These are phyloP conservation scores for Aspergillus sp. DNA, from an alignment of 2,329 filamentous ascomycete species.

Conservation along the genomic window DNA sequence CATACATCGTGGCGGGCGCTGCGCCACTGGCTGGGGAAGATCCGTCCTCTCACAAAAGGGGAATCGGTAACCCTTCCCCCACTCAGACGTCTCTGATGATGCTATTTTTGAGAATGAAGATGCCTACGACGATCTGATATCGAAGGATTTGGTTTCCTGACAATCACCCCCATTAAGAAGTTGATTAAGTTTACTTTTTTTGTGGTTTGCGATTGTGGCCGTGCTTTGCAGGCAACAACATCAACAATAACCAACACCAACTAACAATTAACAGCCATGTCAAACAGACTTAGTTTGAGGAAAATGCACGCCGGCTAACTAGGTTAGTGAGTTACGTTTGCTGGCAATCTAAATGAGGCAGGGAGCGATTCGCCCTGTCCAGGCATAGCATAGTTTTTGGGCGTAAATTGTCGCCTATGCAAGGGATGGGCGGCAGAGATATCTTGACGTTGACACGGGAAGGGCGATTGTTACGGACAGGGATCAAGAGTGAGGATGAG, in stretches of 20 bases:
- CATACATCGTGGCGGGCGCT: conserved; percentile 5
- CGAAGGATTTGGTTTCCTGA: neutral
- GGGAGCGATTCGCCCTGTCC: neutral
- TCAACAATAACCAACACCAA: neutral
- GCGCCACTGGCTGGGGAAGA: conserved; percentile 11
- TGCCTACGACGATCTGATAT: neutral
- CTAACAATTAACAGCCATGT: too few relatives aligned
- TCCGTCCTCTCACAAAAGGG: neutral
- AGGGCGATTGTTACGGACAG: neutral
- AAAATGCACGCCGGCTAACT: too few relatives aligned
- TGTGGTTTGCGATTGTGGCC: neutral
- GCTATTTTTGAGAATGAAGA: neutral
- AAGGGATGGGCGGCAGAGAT: neutral
- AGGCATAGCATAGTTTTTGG: neutral
- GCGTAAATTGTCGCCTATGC: neutral
- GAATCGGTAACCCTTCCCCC: neutral
- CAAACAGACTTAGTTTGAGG: too few relatives aligned
- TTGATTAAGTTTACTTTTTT: too few relatives aligned
- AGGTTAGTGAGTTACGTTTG: neutral
- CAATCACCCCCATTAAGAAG: too few relatives aligned
- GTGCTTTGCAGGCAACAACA: neutral
- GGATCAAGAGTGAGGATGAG: neutral
- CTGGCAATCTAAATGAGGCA: neutral
- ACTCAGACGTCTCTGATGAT: neutral
- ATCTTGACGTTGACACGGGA: neutral